phyloP scores from a whole-genome alignment of 106 monocot genomes.

The Dendrobium nobile region DNA sequence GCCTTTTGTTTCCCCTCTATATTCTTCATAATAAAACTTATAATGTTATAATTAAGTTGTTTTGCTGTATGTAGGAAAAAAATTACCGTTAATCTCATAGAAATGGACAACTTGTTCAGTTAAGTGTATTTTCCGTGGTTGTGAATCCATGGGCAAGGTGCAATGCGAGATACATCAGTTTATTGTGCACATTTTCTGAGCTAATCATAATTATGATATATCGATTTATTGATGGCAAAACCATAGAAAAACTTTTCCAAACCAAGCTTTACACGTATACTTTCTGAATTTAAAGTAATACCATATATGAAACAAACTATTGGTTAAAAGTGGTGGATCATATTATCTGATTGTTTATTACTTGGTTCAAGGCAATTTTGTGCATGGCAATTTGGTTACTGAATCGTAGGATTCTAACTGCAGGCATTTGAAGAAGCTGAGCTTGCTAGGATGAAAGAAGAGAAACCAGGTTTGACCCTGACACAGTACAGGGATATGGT shows the following conservation, averaged over 20 bases:
- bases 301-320: background rate
- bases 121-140: too few species aligned
- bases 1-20: too few species aligned
- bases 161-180: too few species aligned
- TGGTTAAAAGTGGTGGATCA: background rate
- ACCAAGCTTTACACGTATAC: background rate
- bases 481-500: constrained; percentile 93
- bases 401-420: background rate
- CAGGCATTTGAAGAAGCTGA: constrained; percentile 98
- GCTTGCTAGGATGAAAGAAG: constrained; percentile 84
- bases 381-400: background rate
- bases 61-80: too few species aligned
- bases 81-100: too few species aligned
- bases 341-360: background rate
- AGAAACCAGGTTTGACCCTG: constrained; percentile 89
- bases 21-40: too few species aligned
- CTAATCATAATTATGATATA: background rate
- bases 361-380: background rate
- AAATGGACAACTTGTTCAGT: too few species aligned
- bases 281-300: background rate
- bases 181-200: background rate
- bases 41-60: too few species aligned
- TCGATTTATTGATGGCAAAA: background rate
- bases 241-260: background rate
- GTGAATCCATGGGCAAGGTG: too few species aligned